These are phyloP conservation scores for Henningerozyma blattae DNA, from an alignment of 805 yeast species.

Conservation along the genomic window DNA sequence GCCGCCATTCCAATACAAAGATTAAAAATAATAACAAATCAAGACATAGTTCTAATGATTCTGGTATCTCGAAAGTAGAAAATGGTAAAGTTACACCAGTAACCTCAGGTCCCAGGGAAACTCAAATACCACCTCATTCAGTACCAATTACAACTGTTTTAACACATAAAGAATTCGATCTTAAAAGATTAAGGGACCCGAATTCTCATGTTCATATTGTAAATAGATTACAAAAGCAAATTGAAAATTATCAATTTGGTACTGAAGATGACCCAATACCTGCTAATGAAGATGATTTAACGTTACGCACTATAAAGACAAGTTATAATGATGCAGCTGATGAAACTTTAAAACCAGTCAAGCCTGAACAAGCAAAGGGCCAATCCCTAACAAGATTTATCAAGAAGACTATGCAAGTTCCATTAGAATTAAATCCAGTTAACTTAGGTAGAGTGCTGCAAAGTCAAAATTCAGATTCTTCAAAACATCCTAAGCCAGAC, in stretches of 20 bases:
- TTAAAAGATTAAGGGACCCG: no score
- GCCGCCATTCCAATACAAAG: no score
- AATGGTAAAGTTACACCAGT: no score
- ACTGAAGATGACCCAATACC: neutral
- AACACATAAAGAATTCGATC: no score
- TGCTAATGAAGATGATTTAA: neutral
- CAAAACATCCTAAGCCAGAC: neutral
- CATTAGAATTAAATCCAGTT: neutral
- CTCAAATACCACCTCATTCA: no score
- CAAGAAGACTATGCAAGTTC: neutral
- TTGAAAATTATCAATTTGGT: slow-evolving; percentile 11
- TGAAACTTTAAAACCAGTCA: neutral
- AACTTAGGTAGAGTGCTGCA: neutral
- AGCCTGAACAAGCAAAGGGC: neutral
- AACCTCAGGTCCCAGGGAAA: no score
- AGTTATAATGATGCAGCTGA: neutral
- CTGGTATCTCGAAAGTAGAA: no score
- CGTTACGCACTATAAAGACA: no score
- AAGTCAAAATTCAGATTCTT: no score
- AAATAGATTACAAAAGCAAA: slow-evolving; percentile 16
- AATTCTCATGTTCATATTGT: slow-evolving; percentile 19
- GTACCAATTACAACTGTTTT: no score
- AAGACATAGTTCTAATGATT: no score
- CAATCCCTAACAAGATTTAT: neutral
- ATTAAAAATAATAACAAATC: no score